These are phyloP conservation scores for Nepenthes alata DNA, from an alignment of 179 eudicot species.

Conservation along the genomic window DNA sequence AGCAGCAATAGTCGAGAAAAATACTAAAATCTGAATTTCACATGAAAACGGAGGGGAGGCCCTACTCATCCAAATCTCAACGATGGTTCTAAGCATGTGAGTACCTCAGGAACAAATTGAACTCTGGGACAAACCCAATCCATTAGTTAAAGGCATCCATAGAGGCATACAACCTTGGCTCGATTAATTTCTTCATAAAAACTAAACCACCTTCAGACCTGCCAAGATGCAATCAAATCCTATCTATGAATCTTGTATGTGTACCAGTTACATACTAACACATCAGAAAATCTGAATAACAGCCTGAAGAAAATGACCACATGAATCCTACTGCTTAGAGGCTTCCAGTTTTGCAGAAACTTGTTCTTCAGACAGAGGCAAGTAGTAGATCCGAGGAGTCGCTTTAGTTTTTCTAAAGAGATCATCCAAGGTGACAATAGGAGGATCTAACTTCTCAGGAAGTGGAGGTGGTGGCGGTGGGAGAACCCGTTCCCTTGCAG, in stretches of 20 bases:
- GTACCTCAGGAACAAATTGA: not conserved
- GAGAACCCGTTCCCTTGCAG: constrained; percentile 23
- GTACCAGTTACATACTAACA: constrained; percentile 20
- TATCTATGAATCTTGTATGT: constrained; percentile 14
- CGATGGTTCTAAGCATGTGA: not conserved
- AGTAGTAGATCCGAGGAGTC: constrained; percentile 71
- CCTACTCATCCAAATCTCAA: not conserved
- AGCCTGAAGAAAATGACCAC: constrained; percentile 12
- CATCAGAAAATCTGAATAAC: constrained; percentile 13
- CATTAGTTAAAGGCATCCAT: not conserved
- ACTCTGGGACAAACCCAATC: not conserved
- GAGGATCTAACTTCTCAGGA: constrained; percentile 54
- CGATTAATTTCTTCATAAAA: not conserved
- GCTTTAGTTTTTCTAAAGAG: constrained; percentile 80
- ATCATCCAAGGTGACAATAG: constrained; percentile 80
- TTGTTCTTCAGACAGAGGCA: constrained; percentile 71
- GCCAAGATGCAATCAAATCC: constrained; percentile 27
- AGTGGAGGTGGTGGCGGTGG: constrained; percentile 29
- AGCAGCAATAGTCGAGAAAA: too few species aligned
- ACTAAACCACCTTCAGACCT: constrained; percentile 40
- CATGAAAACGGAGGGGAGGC: too few species aligned
- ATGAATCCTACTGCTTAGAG: constrained; percentile 26
- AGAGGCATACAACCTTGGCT: not conserved
- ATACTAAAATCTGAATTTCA: too few species aligned
- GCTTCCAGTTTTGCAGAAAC: constrained; percentile 45